phyloP scores from a whole-genome alignment of 306 rosid species.

The Cucurbita pepo region DNA sequence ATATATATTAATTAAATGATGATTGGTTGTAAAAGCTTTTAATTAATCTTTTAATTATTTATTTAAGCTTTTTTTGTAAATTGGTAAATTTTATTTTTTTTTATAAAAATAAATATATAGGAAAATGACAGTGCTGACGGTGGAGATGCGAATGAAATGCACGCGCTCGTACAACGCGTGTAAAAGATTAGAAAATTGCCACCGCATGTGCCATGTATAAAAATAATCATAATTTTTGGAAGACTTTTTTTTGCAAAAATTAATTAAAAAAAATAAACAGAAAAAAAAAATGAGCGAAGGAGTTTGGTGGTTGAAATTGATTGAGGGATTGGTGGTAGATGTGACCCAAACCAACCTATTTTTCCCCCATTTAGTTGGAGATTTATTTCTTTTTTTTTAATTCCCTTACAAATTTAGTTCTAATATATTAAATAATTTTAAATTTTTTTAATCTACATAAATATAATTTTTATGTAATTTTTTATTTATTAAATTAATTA shows the following conservation, averaged over 20 bases:
- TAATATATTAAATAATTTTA: too few species aligned
- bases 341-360: neutral
- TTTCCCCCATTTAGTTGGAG: neutral
- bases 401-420: too few species aligned
- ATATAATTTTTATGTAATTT: too few species aligned
- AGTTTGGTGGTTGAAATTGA: constrained; percentile 2
- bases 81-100: too few species aligned
- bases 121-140: neutral
- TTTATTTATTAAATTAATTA: too few species aligned
- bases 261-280: neutral
- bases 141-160: neutral
- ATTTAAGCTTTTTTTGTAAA: too few species aligned
- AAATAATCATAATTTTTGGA: neutral
- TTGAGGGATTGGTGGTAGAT: neutral
- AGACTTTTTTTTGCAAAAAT: neutral
- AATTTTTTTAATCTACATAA: too few species aligned
- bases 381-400: neutral
- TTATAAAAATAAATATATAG: too few species aligned
- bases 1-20: too few species aligned
- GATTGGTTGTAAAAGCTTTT: too few species aligned
- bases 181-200: neutral
- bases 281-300: neutral
- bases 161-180: neutral
- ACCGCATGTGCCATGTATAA: neutral
- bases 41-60: too few species aligned